phyloP scores from a whole-genome alignment of 805 yeast genomes.

The Ogataea trehaloabstinens region DNA sequence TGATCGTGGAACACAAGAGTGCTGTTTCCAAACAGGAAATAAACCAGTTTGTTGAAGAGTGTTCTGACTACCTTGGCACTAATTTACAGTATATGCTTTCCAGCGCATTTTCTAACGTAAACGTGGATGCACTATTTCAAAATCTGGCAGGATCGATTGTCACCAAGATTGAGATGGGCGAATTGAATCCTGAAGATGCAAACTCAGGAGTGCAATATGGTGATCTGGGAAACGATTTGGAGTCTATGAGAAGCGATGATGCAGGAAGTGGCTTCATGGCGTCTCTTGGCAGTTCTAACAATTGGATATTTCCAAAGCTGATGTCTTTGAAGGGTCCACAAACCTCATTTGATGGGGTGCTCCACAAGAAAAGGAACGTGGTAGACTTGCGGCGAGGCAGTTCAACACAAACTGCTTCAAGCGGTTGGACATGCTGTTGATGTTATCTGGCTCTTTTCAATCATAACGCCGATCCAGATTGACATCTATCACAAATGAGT shows the following conservation, averaged over 20 bases:
- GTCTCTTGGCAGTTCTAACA: constrained; percentile 7
- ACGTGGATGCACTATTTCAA: constrained; percentile 40
- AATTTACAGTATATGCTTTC: constrained; percentile 37
- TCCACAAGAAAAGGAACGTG: not conserved
- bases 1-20: constrained; percentile 3
- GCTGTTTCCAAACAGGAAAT: constrained; percentile 12
- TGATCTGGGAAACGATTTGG: constrained; percentile 19
- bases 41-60: constrained; percentile 20
- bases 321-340: not conserved
- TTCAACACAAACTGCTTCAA: not conserved
- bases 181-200: constrained; percentile 44
- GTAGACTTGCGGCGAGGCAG: constrained; percentile 1
- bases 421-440: constrained; percentile 1
- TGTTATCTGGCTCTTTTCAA: not conserved
- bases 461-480: constrained; percentile 12
- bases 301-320: not conserved
- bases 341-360: not conserved
- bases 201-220: constrained; percentile 52
- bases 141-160: constrained; percentile 39
- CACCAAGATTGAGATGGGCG: constrained; percentile 47
- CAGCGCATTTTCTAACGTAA: constrained; percentile 42
- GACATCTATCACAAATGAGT: constrained; percentile 55
- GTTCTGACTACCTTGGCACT: constrained; percentile 23
- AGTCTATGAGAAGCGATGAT: constrained; percentile 9
- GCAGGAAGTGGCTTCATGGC: not conserved